Conservation (phyloP, 345 rosid species). For the Lagerstroemia speciosa region DNA sequence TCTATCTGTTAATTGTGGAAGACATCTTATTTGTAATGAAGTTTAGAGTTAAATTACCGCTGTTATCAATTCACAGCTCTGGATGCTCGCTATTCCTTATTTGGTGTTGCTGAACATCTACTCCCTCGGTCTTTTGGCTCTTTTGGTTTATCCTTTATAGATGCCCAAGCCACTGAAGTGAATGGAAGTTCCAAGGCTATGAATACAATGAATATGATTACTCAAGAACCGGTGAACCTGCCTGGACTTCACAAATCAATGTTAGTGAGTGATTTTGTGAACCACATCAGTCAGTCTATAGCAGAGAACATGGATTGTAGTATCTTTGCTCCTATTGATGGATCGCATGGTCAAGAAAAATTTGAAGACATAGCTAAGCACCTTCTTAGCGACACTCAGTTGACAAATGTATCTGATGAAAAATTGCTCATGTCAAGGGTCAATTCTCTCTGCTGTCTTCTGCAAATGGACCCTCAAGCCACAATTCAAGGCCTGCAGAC, state of each 20-base stretch:
- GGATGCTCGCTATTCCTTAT: background rate
- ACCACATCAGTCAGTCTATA: constrained; percentile 56
- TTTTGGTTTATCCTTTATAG: constrained; percentile 39
- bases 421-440: constrained; percentile 94
- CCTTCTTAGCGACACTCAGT: constrained; percentile 70
- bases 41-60: background rate
- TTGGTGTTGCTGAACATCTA: background rate
- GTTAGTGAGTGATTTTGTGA: constrained; percentile 82
- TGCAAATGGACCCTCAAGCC: constrained; percentile 60
- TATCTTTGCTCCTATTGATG: constrained; percentile 30
- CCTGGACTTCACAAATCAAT: constrained; percentile 80
- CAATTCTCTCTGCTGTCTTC: constrained; percentile 85
- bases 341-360: constrained; percentile 36
- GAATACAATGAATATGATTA: constrained; percentile 38
- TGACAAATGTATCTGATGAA: constrained; percentile 62
- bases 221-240: constrained; percentile 70
- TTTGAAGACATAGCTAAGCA: constrained; percentile 74
- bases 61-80: background rate
- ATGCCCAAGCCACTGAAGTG: constrained; percentile 51
- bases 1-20: background rate
- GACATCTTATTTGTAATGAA: background rate
- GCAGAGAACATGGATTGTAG: constrained; percentile 58
- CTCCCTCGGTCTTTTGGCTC: background rate
- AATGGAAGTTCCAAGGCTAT: constrained; percentile 46
- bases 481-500: constrained; percentile 29